Base-by-base conservation (phyloP, 192 early-diverging fungal genomes). In the Entomortierella beljakovae region DNA sequence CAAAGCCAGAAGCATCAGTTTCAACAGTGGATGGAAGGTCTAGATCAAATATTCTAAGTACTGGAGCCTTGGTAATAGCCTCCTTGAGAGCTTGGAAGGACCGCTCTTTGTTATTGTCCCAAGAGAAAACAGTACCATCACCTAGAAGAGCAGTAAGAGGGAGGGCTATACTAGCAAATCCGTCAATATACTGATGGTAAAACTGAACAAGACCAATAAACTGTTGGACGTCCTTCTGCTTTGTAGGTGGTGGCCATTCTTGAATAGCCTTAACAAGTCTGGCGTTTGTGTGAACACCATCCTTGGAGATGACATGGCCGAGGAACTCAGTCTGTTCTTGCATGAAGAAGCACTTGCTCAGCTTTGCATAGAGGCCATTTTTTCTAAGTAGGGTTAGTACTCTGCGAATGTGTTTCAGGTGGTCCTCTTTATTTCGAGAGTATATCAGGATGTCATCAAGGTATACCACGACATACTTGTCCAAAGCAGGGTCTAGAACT, bases 371-470 rank as follows among this genome's bases (percentile, higher is more conserved):
- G n/a, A n/a, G n/a, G n/a, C n/a, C n/a, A n/a, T n/a, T n/a, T n/a
- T n/a, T n/a, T n/a, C n/a, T n/a, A n/a, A n/a, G n/a, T n/a, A n/a
- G n/a, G n/a, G n/a, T n/a, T n/a, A n/a, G n/a, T n/a, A n/a, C n/a
- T n/a, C n/a, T n/a, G n/a, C n/a, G n/a, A n/a, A n/a, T n/a, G n/a
- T n/a, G n/a, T n/a, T n/a, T n/a, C n/a, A n/a, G n/a, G n/a, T n/a
- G n/a, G n/a, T n/a, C n/a, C n/a, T n/a, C n/a, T n/a, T n/a, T n/a
- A n/a, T n/a, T n/a, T n/a, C n/a, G n/a, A n/a, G n/a, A n/a, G n/a
- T 71, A 86, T 13, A 83, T 77, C 6, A 86, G 38, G 25, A 84
- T 80, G 60, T 82, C 81, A 42, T 82, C n/a, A n/a, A n/a, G n/a
- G n/a, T n/a, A n/a, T n/a, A n/a, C n/a, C n/a, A n/a, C n/a, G n/a